Evolutionary conservation across 2,329 filamentous ascomycete species (phyloP), one percentile per base, ranked within the genome.

Genomic region (Colletotrichum neosansevieriae): DNA sequence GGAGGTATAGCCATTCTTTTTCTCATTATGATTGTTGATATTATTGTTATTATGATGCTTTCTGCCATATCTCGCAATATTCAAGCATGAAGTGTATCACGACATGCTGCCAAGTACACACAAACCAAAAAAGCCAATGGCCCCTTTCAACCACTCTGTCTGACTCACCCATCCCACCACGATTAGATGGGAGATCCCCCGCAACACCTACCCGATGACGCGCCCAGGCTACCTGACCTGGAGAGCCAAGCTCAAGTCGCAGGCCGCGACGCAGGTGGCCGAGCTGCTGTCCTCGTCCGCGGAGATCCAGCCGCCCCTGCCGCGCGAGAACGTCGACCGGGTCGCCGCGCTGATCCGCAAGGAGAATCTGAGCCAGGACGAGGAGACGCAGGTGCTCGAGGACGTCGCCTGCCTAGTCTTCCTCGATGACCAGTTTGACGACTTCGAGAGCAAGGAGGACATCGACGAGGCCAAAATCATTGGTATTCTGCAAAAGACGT

Each of bases 331-430:
- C 49, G 83, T 88, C 6, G 84, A 83, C 63, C 83, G 89, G 38
- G 88, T 95, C 1, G 91, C 86, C 2, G 84, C 86, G n/a, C 80
- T 96, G 78, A 91, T 97, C 60, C 85, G 92, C 70, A 97, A 97
- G 80, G 92, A 96, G 76, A 89, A 89, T 63, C 80, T 97, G 72
- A 85, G 84, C 75, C 80, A 82, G 61, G 80, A 84, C 71, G 74
- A 77, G 15, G 91, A 94, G 77, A 89, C 91, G 62, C 92, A 95
- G 82, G 85, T 88, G 6, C 83, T 97, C 70, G 94, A 97, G 81
- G 94, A 97, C 80, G 92, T 94, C 51, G 94, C 94, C 3, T 97
- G 93, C 76, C 80, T 97, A 63, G 93, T 97, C 32, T 97, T 97
- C 77, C 80, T 97, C 72, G 93, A 96, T 76, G 93, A 95, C 76